These are phyloP conservation scores for Erythrobasidium hasegawianum DNA, from an alignment of 1,284 basidiomycete genomes.

Conservation along the genomic window DNA sequence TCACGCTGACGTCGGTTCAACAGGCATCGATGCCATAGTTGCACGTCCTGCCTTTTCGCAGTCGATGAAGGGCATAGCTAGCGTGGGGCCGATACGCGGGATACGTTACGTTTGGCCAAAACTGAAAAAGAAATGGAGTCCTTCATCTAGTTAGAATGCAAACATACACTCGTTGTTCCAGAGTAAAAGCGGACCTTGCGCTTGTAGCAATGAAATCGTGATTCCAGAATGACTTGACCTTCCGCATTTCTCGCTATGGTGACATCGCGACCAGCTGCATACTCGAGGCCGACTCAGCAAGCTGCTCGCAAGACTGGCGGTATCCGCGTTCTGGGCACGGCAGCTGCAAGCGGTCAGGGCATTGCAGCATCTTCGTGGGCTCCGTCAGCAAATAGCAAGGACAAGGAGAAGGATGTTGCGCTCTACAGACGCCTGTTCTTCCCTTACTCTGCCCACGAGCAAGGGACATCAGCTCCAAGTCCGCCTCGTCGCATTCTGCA, in stretches of 20 bases:
- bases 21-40: slow-evolving; percentile 74
- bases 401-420: neutral
- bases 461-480: neutral
- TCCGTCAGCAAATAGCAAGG: neutral
- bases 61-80: slow-evolving; percentile 77
- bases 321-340: neutral
- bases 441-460: neutral
- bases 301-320: neutral
- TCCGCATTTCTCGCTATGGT: neutral
- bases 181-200: neutral
- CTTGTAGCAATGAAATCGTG: neutral
- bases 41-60: slow-evolving; percentile 77
- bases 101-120: slow-evolving; percentile 70
- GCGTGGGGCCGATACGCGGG: slow-evolving; percentile 75
- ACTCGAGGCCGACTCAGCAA: neutral
- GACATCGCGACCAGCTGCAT: neutral
- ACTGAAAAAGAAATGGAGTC: slow-evolving; percentile 59
- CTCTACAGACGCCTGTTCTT: slow-evolving; percentile 5
- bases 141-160: slow-evolving; percentile 4
- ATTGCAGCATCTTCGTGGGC: neutral
- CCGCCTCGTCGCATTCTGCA: neutral
- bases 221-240: too few species aligned
- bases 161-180: neutral
- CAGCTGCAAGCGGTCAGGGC: neutral
- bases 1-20: too few species aligned